Percentiles rank a stretch among this genome's conserved stretches.
Conservation (phyloP, 2,329 filamentous ascomycete genomes). For the Samsoniella hepiali region DNA sequence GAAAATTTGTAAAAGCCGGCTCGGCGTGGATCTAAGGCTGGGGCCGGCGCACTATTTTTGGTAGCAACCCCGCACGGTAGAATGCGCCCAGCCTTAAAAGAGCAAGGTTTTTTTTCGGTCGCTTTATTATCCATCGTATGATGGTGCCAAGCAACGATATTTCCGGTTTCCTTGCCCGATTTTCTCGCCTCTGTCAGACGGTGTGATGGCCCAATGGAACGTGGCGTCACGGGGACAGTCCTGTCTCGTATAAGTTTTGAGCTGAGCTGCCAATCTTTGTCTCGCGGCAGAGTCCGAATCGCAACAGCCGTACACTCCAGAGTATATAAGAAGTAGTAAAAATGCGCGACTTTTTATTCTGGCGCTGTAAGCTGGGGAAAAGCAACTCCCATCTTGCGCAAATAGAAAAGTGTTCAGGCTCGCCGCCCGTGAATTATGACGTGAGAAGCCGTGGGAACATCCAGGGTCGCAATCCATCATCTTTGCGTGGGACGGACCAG, state of each 20-base stretch:
- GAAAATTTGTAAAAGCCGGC: not conserved
- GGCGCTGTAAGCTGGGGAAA: not conserved
- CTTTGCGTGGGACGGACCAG: too few relatives aligned
- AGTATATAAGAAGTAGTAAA: too few relatives aligned
- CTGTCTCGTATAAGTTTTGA: conserved; percentile 1
- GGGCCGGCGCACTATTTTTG: not conserved
- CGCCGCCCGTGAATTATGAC: not conserved
- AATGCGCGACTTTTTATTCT: not conserved
- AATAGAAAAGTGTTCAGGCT: not conserved
- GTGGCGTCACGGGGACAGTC: conserved; percentile 1
- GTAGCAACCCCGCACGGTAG: not conserved
- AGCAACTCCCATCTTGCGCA: not conserved
- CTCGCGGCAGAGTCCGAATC: not conserved
- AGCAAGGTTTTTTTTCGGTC: not conserved
- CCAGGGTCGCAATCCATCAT: too few relatives aligned
- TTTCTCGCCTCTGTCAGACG: not conserved
- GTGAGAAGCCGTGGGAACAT: not conserved
- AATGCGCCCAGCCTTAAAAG: not conserved
- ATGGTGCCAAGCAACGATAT: conserved; percentile 4
- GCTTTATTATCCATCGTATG: not conserved
- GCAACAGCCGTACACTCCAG: not conserved
- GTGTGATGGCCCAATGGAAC: not conserved
- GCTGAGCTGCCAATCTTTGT: not conserved
- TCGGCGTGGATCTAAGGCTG: not conserved
- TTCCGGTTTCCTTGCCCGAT: not conserved